A percentile compares a stretch with the other conserved stretches of the same genome.
These are phyloP conservation scores for Fistulinella prunicolor DNA, from an alignment of 768 basidiomycete genomes.

Conservation along the genomic window DNA sequence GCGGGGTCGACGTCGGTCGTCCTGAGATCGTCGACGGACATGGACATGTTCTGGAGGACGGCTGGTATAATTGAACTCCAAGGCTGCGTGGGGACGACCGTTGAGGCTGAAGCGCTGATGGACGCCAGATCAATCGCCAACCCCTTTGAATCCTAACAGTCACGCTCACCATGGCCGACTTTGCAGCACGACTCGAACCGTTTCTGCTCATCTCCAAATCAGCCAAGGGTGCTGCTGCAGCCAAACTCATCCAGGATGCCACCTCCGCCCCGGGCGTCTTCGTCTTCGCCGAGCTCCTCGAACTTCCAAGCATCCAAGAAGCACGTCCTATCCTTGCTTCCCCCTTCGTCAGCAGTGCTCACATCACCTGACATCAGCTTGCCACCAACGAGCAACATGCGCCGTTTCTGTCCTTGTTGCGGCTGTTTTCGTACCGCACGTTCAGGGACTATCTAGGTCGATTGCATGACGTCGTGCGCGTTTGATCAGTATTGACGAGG, in stretches of 20 bases:
- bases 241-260: constrained; percentile 83
- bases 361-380: constrained; percentile 48
- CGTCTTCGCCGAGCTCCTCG: constrained; percentile 87
- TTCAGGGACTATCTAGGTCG: constrained; percentile 79
- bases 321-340: constrained; percentile 38
- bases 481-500: constrained; percentile 2
- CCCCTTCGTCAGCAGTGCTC: neutral
- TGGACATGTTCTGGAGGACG: constrained; percentile 2
- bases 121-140: too few species aligned
- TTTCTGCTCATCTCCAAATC: constrained; percentile 91
- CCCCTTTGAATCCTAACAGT: too few species aligned
- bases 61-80: too few species aligned
- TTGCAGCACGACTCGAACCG: constrained; percentile 75
- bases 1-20: constrained; percentile 38
- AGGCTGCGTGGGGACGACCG: too few species aligned
- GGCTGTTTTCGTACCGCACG: constrained; percentile 89
- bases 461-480: constrained; percentile 10
- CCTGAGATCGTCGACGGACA: constrained; percentile 21
- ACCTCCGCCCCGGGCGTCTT: constrained; percentile 89
- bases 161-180: constrained; percentile 43
- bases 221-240: constrained; percentile 88
- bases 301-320: constrained; percentile 80
- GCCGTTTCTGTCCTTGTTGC: constrained; percentile 61
- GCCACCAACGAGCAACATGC: constrained; percentile 59
- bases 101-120: too few species aligned